Conservation (phyloP, 805 yeast genomes). For the Helenozyma baotianmanensis region DNA sequence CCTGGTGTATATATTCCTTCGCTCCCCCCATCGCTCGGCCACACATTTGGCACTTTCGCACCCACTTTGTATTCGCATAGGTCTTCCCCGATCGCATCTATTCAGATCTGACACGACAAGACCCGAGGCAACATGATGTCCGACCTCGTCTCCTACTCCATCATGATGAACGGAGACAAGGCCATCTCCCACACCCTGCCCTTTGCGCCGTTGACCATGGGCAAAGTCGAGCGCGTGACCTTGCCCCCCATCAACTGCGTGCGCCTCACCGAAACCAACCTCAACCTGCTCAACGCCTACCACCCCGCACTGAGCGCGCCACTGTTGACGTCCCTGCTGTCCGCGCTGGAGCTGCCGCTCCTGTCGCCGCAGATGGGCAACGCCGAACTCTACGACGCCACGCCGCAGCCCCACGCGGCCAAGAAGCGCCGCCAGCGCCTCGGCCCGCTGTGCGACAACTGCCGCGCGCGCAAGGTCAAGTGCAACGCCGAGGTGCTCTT, state of each 20-base stretch:
- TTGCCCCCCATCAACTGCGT: conserved; percentile 15
- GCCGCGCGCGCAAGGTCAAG: conserved; percentile 65
- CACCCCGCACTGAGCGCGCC: conserved; percentile 10
- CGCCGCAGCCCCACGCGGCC: conserved; percentile 43
- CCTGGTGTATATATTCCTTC: conserved; percentile 1
- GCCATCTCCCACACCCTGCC: conserved; percentile 14
- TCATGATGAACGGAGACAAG: conserved; percentile 28
- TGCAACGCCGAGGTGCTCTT: conserved; percentile 63
- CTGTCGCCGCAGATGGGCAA: conserved; percentile 10
- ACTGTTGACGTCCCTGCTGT: conserved; percentile 16
- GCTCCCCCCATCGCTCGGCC: background rate
- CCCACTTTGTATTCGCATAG: conserved; percentile 1
- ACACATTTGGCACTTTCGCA: background rate
- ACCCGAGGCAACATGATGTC: conserved; percentile 8
- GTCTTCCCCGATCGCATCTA: background rate
- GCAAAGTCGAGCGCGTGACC: conserved; percentile 4
- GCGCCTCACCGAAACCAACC: conserved; percentile 17
- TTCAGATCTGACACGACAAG: too few species aligned
- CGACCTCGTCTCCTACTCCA: conserved; percentile 38
- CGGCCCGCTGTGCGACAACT: conserved; percentile 73
- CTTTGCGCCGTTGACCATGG: conserved; percentile 9
- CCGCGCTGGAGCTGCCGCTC: conserved; percentile 18
- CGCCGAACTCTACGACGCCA: conserved; percentile 1
- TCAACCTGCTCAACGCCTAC: conserved; percentile 13
- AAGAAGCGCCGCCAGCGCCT: conserved; percentile 54